phyloP scores from a whole-genome alignment of 148 eudicot species.

The Limonium bicolor region DNA sequence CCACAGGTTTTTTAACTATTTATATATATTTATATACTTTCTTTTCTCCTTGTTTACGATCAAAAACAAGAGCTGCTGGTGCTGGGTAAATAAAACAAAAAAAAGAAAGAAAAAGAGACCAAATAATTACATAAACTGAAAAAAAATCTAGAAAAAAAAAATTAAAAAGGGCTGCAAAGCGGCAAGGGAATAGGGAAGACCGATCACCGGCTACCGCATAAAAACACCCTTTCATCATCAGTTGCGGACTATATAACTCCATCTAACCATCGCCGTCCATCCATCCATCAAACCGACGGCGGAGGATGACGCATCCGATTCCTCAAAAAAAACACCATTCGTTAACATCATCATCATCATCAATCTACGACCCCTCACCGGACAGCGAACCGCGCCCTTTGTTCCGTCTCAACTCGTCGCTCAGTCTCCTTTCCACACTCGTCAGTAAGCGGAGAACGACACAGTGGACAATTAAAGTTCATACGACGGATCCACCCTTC shows the following conservation, averaged over 20 bases:
- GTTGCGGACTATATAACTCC: not conserved
- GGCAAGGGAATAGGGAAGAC: not conserved
- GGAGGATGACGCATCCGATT: not conserved
- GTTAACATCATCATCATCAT: not conserved
- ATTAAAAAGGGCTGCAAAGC: not conserved
- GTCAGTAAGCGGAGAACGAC: constrained; percentile 38
- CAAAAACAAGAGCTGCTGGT: too few species aligned
- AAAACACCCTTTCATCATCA: not conserved
- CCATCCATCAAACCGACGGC: not conserved
- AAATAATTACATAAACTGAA: too few species aligned
- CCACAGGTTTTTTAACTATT: too few species aligned
- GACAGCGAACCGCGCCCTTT: constrained; percentile 21
- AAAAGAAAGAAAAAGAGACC: too few species aligned
- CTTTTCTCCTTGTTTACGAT: too few species aligned
- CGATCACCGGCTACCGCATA: not conserved
- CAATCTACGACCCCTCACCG: constrained; percentile 9
- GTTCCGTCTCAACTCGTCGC: constrained; percentile 26
- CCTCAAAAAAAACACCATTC: not conserved
- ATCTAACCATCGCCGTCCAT: not conserved
- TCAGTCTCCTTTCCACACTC: constrained; percentile 18
- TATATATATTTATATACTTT: too few species aligned
- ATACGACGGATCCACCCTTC: constrained; percentile 59
- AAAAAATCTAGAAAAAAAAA: not conserved
- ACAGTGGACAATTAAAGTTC: constrained; percentile 61
- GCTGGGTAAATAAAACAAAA: too few species aligned